Base-by-base conservation (phyloP, 495 filamentous ascomycete species). In the Lichina pygmaea region DNA sequence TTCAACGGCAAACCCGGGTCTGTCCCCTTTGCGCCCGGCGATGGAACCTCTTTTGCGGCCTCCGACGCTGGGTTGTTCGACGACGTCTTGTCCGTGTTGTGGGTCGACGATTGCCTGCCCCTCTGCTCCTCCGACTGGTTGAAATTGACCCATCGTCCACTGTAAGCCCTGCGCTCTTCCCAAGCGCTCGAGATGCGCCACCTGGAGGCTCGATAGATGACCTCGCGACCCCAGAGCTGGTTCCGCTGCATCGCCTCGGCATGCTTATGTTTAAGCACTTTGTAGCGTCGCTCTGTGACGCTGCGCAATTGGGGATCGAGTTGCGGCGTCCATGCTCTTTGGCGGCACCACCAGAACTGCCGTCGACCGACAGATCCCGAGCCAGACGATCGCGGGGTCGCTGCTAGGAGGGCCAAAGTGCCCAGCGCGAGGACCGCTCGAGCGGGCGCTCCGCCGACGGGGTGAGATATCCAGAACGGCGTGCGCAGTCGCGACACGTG, bases 241-340 rank as follows among this genome's bases (percentile, higher is more conserved):
- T 45, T 45, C 11, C 46, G 17, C 6, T 46, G 46, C 16, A 49
- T 11, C 5, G 48, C 1, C 15, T 49, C 12, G 33, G 37, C 36
- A 41, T 41, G 40, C 33, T 38, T 39, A 38, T 49, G 46, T 34
- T 47, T 17, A 3, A 49, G 24, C n/a, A 38, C 34, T 16, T 39
- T 32, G 30, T 46, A 34, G 4, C 48, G 46, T 30, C 30, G 48
- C 32, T 42, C 43, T 13, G 45, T 46, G 32, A 33, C n/a, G 24
- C 41, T 50, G 10, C 43, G 46, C 8, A 36, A 42, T 12, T 10
- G 16, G 17, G 36, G 33, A 38, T 44, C 39, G 15, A 44, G 45
- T 8, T 36, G 43, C 5, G 46, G 34, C 7, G 48, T 36, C 48
- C 48, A 50, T n/a, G 48, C 30, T 9, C 46, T 17, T 13, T 40